Evolutionary conservation across 169 alveolate genomes (phyloP).

Genomic region (Babesia caballi): DNA sequence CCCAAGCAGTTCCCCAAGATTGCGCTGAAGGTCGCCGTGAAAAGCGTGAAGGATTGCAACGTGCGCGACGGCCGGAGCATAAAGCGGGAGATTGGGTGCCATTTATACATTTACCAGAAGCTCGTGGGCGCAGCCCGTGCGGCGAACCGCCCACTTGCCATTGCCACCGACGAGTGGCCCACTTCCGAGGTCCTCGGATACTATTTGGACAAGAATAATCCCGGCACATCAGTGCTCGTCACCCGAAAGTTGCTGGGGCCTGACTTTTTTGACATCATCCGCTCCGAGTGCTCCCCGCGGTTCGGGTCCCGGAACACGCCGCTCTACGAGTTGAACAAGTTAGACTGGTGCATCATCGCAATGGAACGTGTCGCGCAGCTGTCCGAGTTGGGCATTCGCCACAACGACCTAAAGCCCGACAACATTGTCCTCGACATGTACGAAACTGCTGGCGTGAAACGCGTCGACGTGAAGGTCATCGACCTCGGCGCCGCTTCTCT

Average conservation of each 20-base stretch:
- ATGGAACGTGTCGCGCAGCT: conserved; percentile 80
- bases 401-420: conserved; percentile 84
- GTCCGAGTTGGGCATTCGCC: conserved; percentile 79
- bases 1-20: conserved; percentile 60
- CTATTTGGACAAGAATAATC: conserved; percentile 79
- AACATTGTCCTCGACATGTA: conserved; percentile 82
- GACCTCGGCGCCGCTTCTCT: conserved; percentile 86
- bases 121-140: conserved; percentile 56
- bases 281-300: conserved; percentile 74
- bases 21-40: conserved; percentile 80
- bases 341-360: conserved; percentile 84
- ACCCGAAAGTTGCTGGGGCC: conserved; percentile 82
- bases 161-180: conserved; percentile 83
- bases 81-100: conserved; percentile 84
- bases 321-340: conserved; percentile 81
- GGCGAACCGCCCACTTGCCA: conserved; percentile 32
- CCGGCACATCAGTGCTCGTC: conserved; percentile 75
- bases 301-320: conserved; percentile 69
- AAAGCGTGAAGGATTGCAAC: conserved; percentile 82
- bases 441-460: conserved; percentile 67
- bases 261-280: conserved; percentile 80
- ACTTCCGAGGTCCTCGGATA: conserved; percentile 82
- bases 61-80: conserved; percentile 82
- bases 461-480: conserved; percentile 79
- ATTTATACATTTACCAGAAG: conserved; percentile 78